Conservation (phyloP, 148 eudicot species). For the Nyssa sinensis region DNA sequence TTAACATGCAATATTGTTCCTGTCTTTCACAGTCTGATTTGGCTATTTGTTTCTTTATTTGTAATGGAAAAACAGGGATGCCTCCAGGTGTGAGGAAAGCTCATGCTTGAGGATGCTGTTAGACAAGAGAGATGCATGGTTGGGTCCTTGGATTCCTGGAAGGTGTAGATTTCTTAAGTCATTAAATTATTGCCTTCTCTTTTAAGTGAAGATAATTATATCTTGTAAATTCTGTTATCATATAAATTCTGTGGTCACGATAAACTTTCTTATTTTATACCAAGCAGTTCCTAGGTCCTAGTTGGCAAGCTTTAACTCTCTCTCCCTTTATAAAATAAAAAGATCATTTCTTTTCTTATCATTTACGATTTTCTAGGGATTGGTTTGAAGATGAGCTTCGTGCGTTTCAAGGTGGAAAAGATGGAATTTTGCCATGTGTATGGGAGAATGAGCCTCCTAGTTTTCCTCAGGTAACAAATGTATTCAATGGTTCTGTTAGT, state of each 20-base stretch:
- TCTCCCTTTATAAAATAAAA: too few relatives aligned
- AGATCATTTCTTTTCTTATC: slow-evolving; percentile 16
- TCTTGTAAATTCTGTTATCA: not conserved
- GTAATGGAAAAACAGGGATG: slow-evolving; percentile 51
- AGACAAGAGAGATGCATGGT: slow-evolving; percentile 95
- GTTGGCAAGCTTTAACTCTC: too few relatives aligned
- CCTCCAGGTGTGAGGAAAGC: slow-evolving; percentile 87
- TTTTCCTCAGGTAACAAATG: slow-evolving; percentile 79
- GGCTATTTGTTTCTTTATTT: slow-evolving; percentile 1
- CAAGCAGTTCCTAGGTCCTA: slow-evolving; percentile 2
- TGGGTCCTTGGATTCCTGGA: slow-evolving; percentile 99
- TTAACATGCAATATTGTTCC: not conserved
- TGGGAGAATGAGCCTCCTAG: slow-evolving; percentile 88
- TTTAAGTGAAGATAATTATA: not conserved
- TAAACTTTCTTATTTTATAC: not conserved
- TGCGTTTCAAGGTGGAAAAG: slow-evolving; percentile 97
- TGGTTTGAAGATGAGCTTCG: slow-evolving; percentile 99
- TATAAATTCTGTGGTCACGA: not conserved
- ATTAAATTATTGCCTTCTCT: not conserved
- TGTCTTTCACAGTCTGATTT: not conserved
- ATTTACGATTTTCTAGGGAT: slow-evolving; percentile 59
- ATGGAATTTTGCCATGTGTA: slow-evolving; percentile 90
- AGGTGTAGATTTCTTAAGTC: slow-evolving; percentile 47
- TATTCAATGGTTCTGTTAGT: not conserved
- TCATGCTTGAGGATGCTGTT: slow-evolving; percentile 90